Evolutionary conservation across 2,329 filamentous ascomycete genomes (phyloP), one percentile per base, ranked within the genome.

Genomic region (Basipetospora chlamydospora): DNA sequence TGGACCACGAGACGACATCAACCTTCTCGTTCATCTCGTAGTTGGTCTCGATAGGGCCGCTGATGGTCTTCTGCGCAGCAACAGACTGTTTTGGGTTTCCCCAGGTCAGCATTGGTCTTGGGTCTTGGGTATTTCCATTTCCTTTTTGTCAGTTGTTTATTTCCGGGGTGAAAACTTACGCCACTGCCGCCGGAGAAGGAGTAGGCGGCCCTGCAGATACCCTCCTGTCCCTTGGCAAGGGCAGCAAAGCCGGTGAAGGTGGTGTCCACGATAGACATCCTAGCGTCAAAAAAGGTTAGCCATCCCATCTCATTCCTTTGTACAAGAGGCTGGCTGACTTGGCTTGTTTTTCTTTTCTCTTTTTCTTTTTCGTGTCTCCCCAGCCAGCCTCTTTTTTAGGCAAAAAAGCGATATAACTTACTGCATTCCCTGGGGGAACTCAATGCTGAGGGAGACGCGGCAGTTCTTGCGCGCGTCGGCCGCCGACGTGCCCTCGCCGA

Each of bases 31-130:
- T 39, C 44, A 49, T 44, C 43, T 44, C 46, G 41, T 48, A 49
- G 44, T 49, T 49, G 40, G 48, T 47, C 32, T 49, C 47, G 35
- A 47, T 45, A 16, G 47, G 45, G 0, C 45, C 42, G 12, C 42
- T 38, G n/a, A 49, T 38, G 38, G 47, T 47, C 46, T 49, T 49
- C 40, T 47, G 43, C 40, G 48, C 48, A n/a, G 48, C 45, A 6
- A 48, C 46, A 34, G 48, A 46, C 43, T 49, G 43, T 26, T 16
- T 7, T 18, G 10, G 12, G 6, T 17, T 26, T 3, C 6, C 9
- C 33, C 26, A 33, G 29, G n/a, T n/a, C n/a, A n/a, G n/a, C n/a
- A n/a, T n/a, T n/a, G n/a, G n/a, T n/a, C n/a, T n/a, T n/a, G n/a
- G n/a, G n/a, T n/a, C n/a, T n/a, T n/a, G n/a, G n/a, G n/a, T n/a